Base-by-base conservation (phyloP, 306 rosid genomes). In the Rubus parviflorus region DNA sequence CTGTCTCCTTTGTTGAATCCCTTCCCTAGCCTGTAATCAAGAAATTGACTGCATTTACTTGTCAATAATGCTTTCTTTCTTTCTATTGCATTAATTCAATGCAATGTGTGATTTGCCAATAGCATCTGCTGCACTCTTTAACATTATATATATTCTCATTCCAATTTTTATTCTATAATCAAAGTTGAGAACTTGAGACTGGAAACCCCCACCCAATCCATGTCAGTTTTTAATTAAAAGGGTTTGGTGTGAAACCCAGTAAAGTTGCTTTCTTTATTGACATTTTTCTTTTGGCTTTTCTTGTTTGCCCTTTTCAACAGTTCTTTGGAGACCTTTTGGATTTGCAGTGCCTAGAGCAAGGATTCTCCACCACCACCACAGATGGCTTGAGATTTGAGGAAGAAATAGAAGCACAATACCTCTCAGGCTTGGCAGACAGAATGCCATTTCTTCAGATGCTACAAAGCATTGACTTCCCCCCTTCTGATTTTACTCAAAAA, bases 391-490 rank as follows among this genome's bases (percentile, higher is more conserved):
- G 85, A 62, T 70, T 80, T 47, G 86, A 84, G 22, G 90, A 87
- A 19, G 90, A 83, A 65, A 70, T 79, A 46, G 90, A 76, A 68
- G 75, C 86, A 54, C 77, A 75, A 7, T 79, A 75, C 17, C 15
- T 83, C 58, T 75, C 86, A 52, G 84, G 80, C 43, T 87, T 88
- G 53, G 96, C 86, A 30, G 88, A 90, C 8, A 89, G 72, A 80
- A 87, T 92, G 85, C 97, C 97, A 51, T 91, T 95, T 60, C 93
- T 95, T 16, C 92, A 91, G 72, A 95, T 92, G 97, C 86, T 92
- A 52, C 98, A 92, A 46, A 86, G 81, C 83, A 90, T 90, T 49
- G 96, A 91, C 63, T 71, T 91, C 35, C 84, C 90, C n/a, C 84
- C 86, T n/a, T 81, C 83, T 19, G 73, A 88, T 70, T 82, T 85